Evolutionary conservation across 164 flowering plant genomes (phyloP).

Genomic region (Aristolochia californica): DNA sequence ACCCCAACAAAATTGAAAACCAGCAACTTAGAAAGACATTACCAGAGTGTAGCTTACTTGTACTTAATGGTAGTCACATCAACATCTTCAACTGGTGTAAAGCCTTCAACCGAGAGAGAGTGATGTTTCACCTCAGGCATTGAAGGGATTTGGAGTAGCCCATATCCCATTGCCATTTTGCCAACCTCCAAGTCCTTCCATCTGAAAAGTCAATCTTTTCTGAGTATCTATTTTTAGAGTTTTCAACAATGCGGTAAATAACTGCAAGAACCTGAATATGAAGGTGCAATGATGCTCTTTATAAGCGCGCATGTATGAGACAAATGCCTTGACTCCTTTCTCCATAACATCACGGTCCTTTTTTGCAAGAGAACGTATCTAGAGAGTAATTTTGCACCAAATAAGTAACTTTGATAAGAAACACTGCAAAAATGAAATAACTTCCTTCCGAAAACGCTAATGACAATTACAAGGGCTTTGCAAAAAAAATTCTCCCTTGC

Average conservation of each 20-base stretch:
- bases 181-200: constrained; percentile 95
- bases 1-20: not conserved
- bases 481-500: no score
- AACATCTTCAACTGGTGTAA: constrained; percentile 52
- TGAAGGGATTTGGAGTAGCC: constrained; percentile 78
- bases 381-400: constrained; percentile 4
- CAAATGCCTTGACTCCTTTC: constrained; percentile 82
- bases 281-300: constrained; percentile 91
- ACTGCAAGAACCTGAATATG: constrained; percentile 66
- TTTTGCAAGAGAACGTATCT: constrained; percentile 73
- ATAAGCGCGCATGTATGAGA: constrained; percentile 85
- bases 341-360: constrained; percentile 94
- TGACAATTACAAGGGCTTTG: no score
- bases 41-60: constrained; percentile 38
- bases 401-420: not conserved
- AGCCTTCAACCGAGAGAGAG: constrained; percentile 60
- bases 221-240: no score
- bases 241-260: no score
- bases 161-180: constrained; percentile 87
- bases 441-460: no score
- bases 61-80: constrained; percentile 65
- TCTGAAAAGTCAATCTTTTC: constrained; percentile 24
- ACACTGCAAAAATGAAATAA: not conserved
- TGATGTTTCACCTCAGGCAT: constrained; percentile 77
- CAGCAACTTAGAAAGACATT: no score